Evolutionary conservation across 176 grass and related monocot species (phyloP).

Genomic region (Raddia guianensis): DNA sequence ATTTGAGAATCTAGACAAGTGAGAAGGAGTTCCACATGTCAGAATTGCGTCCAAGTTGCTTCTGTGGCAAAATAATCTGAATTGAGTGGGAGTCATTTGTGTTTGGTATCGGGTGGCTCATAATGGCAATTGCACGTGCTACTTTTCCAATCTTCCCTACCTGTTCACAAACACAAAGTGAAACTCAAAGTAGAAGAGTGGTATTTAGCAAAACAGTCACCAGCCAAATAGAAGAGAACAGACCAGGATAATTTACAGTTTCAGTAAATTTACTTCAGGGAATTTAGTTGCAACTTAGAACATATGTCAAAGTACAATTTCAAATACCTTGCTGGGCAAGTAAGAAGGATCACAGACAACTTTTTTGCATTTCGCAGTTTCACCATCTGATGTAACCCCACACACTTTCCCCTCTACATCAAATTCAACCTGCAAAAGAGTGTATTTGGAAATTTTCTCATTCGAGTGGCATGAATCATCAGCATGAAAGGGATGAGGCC

Average conservation of each 20-base stretch:
- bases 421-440: conserved; percentile 73
- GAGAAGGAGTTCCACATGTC: conserved; percentile 67
- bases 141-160: conserved; percentile 87
- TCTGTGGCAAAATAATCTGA: conserved; percentile 87
- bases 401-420: conserved; percentile 90
- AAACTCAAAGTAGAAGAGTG: neutral
- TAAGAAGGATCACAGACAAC: conserved; percentile 96
- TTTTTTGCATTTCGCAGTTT: conserved; percentile 93
- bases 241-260: neutral
- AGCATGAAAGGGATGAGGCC: neutral
- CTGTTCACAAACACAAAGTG: conserved; percentile 40
- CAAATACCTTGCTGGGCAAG: conserved; percentile 73
- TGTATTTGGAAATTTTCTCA: conserved; percentile 1
- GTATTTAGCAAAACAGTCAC: neutral
- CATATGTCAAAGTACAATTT: conserved; percentile 7
- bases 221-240: neutral
- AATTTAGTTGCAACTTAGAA: neutral
- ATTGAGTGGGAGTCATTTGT: conserved; percentile 76
- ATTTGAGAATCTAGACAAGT: neutral
- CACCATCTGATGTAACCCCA: conserved; percentile 92
- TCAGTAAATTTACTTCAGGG: conserved; percentile 29
- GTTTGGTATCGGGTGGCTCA: conserved; percentile 83
- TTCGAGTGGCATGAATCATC: conserved; percentile 8
- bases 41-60: conserved; percentile 87
- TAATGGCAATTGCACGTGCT: conserved; percentile 84